Percentiles rank a stretch among this genome's conserved stretches.
phyloP scores from a whole-genome alignment of 345 rosid genomes.

The Euphorbia peplus region DNA sequence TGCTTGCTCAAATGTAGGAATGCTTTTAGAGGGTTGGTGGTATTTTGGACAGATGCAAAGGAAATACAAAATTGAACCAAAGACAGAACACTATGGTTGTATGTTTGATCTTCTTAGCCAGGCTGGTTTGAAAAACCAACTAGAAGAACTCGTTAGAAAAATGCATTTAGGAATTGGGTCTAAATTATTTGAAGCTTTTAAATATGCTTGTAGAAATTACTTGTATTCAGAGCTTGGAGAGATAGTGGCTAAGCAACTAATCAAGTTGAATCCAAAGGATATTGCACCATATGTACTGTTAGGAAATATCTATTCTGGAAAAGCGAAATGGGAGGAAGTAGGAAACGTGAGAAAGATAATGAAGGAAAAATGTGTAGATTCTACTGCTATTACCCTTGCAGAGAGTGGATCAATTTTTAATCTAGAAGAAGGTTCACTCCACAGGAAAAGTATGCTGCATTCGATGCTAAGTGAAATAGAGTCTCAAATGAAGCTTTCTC shows the following conservation, averaged over 20 bases:
- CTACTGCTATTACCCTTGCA: slow-evolving; percentile 19
- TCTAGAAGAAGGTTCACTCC: slow-evolving; percentile 17
- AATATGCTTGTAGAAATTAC: slow-evolving; percentile 38
- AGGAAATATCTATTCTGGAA: slow-evolving; percentile 46
- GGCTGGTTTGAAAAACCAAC: slow-evolving; percentile 43
- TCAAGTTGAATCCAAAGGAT: slow-evolving; percentile 43
- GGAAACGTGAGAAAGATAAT: slow-evolving; percentile 48
- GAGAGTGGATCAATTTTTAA: slow-evolving; percentile 11
- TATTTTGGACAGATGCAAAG: slow-evolving; percentile 47
- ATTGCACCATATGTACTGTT: slow-evolving; percentile 46
- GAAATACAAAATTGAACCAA: slow-evolving; percentile 49
- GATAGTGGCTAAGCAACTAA: slow-evolving; percentile 44
- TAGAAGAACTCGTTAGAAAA: slow-evolving; percentile 33
- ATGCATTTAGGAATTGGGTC: slow-evolving; percentile 30
- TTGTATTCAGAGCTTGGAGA: slow-evolving; percentile 41
- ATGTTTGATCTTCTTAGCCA: slow-evolving; percentile 50
- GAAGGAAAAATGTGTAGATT: slow-evolving; percentile 34
- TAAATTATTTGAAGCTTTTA: slow-evolving; percentile 34
- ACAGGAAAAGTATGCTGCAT: slow-evolving; percentile 31
- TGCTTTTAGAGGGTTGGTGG: slow-evolving; percentile 73
- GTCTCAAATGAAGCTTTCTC: slow-evolving; percentile 30
- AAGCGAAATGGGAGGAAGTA: slow-evolving; percentile 51
- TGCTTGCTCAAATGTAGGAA: slow-evolving; percentile 47
- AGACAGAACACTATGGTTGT: slow-evolving; percentile 58
- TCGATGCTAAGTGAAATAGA: slow-evolving; percentile 55